A percentile compares a stretch with the other conserved stretches of the same genome.
phyloP scores from a whole-genome alignment of 1,284 basidiomycete genomes.

The Takashimella tepidaria region DNA sequence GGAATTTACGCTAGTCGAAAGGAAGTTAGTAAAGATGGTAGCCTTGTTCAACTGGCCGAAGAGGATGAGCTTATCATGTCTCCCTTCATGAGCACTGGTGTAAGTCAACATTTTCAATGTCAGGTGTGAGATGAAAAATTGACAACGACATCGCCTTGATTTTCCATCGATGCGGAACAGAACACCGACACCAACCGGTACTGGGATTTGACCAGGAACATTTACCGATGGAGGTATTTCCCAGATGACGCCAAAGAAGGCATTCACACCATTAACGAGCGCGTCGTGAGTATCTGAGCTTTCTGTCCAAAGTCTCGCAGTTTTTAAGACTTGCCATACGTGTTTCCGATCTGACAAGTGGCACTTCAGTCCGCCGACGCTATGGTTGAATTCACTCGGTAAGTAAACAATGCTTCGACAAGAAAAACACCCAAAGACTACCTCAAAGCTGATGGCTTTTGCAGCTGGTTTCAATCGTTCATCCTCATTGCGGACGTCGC shows the following conservation, averaged over 20 bases:
- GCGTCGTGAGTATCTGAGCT: slow-evolving; percentile 12
- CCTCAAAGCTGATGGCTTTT: background rate
- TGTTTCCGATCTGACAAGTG: no score
- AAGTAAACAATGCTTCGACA: background rate
- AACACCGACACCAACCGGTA: slow-evolving; percentile 29
- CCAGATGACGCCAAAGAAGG: slow-evolving; percentile 7
- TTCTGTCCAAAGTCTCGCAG: no score
- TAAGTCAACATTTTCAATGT: no score
- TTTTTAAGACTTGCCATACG: no score
- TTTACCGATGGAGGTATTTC: slow-evolving; percentile 21
- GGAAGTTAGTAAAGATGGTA: slow-evolving; percentile 8
- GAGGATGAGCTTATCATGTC: slow-evolving; percentile 24
- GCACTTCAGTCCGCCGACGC: slow-evolving; percentile 20
- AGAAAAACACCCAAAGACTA: background rate
- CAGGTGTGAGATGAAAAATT: no score
- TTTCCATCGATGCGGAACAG: slow-evolving; percentile 1
- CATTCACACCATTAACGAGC: slow-evolving; percentile 33
- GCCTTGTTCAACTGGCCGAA: slow-evolving; percentile 8
- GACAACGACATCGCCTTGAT: slow-evolving; percentile 5
- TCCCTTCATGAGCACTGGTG: slow-evolving; percentile 18
- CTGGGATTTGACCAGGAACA: slow-evolving; percentile 18
- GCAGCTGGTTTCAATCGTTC: slow-evolving; percentile 22
- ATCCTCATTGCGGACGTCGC: slow-evolving; percentile 28
- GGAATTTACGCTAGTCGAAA: slow-evolving; percentile 14
- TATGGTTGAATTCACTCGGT: slow-evolving; percentile 20